A percentile compares a stretch with the other conserved stretches of the same genome.
Conservation (phyloP, 495 filamentous ascomycete genomes). For the Mycothermus thermophilus region DNA sequence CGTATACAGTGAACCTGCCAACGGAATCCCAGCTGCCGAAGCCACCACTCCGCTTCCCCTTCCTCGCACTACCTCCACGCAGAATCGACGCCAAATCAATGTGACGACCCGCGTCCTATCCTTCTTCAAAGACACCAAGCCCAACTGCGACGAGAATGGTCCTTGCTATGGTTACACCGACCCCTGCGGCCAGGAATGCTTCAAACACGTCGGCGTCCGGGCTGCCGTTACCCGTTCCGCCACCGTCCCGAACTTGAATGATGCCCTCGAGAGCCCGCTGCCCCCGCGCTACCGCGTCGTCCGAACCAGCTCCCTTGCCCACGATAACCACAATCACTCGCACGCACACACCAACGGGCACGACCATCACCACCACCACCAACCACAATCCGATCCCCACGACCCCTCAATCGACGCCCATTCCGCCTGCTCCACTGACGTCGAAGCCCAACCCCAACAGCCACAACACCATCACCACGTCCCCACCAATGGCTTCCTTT, state of each 20-base stretch:
- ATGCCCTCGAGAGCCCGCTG: no score
- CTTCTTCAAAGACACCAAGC: conserved; percentile 53
- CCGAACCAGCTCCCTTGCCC: conserved; percentile 19
- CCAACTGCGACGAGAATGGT: conserved; percentile 56
- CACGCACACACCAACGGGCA: conserved; percentile 10
- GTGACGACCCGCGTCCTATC: conserved; percentile 45
- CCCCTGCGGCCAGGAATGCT: conserved; percentile 73
- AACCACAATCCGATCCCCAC: conserved; percentile 5
- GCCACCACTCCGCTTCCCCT: no score
- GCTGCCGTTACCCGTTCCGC: conserved; percentile 13
- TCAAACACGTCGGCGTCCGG: conserved; percentile 35
- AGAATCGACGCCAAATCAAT: no score
- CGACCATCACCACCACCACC: conserved; percentile 3
- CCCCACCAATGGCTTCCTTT: conserved; percentile 84
- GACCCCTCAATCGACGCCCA: conserved; percentile 20
- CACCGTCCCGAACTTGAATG: conserved; percentile 16
- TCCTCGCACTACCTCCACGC: conserved; percentile 1
- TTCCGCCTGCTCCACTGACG: conserved; percentile 12
- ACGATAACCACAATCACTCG: conserved; percentile 18
- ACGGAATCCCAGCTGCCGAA: conserved; percentile 4
- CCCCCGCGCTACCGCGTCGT: neutral
- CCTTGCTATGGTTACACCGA: conserved; percentile 77
- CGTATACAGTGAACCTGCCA: conserved; percentile 3
- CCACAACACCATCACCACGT: conserved; percentile 84
- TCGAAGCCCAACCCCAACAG: conserved; percentile 25